Evolutionary conservation across 2,329 filamentous ascomycete species (phyloP), one percentile per base, ranked within the genome.

Genomic region (Ophiosphaerella korrae): DNA sequence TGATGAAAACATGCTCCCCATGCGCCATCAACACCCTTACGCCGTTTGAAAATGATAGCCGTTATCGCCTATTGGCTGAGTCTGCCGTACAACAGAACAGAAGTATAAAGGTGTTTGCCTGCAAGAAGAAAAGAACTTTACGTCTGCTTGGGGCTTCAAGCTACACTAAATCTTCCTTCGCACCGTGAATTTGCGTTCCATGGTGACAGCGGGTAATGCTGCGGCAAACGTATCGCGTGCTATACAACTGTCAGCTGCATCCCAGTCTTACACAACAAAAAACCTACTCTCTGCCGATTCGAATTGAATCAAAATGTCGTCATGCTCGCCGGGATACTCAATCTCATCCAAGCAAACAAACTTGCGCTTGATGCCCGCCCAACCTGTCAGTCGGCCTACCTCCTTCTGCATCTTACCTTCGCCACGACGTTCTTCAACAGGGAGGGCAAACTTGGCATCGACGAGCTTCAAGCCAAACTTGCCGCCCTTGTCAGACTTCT

Each of bases 261-360:
- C n/a, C n/a, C 2, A 24, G 9, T 33, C 21, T 1, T 32, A 13
- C 16, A 21, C 18, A 16, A 29, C 24, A 13, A 23, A 37, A 34
- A 7, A 80, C 88, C 78, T 75, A 92, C 89, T 88, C 66, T 82
- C 78, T 70, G 90, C 88, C 39, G 81, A 87, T 58, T 96, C 91
- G 78, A 97, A 97, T 53, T 87, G 75, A 65, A 97, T 87, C 9
- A 87, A 84, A 60, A 97, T 90, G 76, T 97, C 92, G 72, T 96
- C 92, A 74, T 96, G 91, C 76, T 96, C 92, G 43, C 90, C 90
- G 1, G 92, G 90, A 72, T 95, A 89, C 64, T 96, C 92, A 14
- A 92, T 88, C 72, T 92, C 84, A 73, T 96, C 92, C 51, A 96
- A 75, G 70, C 90, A 94, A 34, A 96, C 82, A 76, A 93, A 96